These are phyloP conservation scores for Fusarium tanahbumbuense DNA, from an alignment of 2,329 filamentous ascomycete species.

Conservation along the genomic window DNA sequence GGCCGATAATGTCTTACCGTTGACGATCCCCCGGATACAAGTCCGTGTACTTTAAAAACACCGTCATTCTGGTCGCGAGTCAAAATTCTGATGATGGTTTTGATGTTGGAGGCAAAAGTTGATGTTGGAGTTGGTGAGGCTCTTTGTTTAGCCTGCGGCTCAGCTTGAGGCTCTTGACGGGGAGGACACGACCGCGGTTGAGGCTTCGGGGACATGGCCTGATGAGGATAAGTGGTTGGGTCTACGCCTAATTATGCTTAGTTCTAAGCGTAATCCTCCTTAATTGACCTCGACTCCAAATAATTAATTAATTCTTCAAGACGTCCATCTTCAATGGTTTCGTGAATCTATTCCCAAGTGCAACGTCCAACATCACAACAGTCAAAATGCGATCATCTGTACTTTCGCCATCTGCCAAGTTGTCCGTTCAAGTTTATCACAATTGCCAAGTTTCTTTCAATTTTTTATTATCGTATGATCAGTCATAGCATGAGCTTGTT, in stretches of 20 bases:
- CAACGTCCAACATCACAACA: background rate
- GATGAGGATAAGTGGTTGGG: background rate
- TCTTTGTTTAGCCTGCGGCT: slow-evolving; percentile 1
- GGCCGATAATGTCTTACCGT: background rate
- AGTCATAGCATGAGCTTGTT: background rate
- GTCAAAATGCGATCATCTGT: background rate
- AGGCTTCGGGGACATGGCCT: slow-evolving; percentile 1
- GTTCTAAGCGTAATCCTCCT: background rate
- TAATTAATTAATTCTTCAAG: background rate
- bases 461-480: background rate
- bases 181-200: background rate
- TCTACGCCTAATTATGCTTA: background rate
- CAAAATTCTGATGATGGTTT: background rate
- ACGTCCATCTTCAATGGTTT: background rate
- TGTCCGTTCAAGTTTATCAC: background rate
- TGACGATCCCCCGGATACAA: background rate
- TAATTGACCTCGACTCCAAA: background rate
- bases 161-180: slow-evolving; percentile 9
- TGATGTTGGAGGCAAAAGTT: background rate
- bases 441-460: background rate
- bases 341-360: background rate
- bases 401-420: background rate
- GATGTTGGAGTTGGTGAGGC: background rate
- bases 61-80: background rate
- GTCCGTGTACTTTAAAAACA: background rate